Evolutionary conservation across 129 eudicot species (phyloP), one percentile per base, ranked within the genome.

Genomic region (Chrysanthemum lavandulifolium): DNA sequence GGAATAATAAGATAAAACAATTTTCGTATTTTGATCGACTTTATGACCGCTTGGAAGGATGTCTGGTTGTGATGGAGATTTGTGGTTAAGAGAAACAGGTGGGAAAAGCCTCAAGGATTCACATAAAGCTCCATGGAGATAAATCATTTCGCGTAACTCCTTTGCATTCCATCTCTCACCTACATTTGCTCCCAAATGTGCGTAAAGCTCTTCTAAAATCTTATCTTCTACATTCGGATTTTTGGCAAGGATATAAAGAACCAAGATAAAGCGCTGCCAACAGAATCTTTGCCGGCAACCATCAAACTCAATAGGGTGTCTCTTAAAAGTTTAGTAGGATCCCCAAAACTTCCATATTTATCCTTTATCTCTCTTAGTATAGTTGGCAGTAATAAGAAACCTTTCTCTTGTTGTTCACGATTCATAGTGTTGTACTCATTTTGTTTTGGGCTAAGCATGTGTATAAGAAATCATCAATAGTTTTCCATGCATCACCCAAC

Each of bases 201-300:
- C 43, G 19, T 9, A 13, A 40, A 65, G 15, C 25, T 49, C 82
- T 16, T 62, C 66, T 5, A 58, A 14, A 23, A 83, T 79, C 11
- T 64, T 82, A 14, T 27, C 45, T 78, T 74, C 51, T 9, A 65
- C 80, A 0, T 3, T 21, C 0, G 86, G 83, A 50, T 79, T 67
- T 15, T 68, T 60, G 0, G 72, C 65, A 50, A 79, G 16, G 2
- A 73, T 73, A 73, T 77, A 78, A 31, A 31, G 36, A 31, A 31
- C 36, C 36, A 31, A 31, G 36, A 31, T 31, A 31, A 31, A 3
- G 36, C 65, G 9, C 69, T 16, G 13, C 82, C 65, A 11, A 55
- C 25, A 0, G 74, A 73, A 67, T 79, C 83, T 79, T 69, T 72
- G 1, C 83, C 83, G 16, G 79, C 79, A 73, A 67, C 10, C 55